Percentiles rank a stretch among this genome's conserved stretches.
These are phyloP conservation scores for Withania somnifera DNA, from an alignment of 305 asterid genomes.

Conservation along the genomic window DNA sequence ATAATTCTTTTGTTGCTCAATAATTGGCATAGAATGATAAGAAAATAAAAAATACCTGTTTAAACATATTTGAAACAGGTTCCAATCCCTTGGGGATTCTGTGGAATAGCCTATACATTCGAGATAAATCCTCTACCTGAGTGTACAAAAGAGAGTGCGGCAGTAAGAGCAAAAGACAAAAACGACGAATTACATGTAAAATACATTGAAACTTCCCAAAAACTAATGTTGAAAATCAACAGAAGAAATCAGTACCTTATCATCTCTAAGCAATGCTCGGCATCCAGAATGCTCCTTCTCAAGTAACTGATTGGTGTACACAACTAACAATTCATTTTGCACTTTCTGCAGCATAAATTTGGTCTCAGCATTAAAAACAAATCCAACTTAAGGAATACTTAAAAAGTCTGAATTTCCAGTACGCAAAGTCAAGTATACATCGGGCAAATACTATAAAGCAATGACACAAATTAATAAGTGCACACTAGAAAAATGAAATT, in stretches of 20 bases:
- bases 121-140: slow-evolving; percentile 43
- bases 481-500: not conserved
- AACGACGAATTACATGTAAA: not conserved
- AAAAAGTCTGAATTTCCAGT: not conserved
- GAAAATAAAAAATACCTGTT: slow-evolving; percentile 22
- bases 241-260: slow-evolving; percentile 25
- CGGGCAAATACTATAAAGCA: not conserved
- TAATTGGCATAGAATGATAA: not conserved
- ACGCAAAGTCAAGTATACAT: not conserved
- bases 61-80: slow-evolving; percentile 26
- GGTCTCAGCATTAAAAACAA: not conserved
- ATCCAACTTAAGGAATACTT: not conserved
- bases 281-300: slow-evolving; percentile 48
- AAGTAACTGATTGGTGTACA: slow-evolving; percentile 24
- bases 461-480: not conserved
- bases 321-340: slow-evolving; percentile 26
- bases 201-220: not conserved
- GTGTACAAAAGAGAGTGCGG: not conserved
- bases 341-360: slow-evolving; percentile 23
- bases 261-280: slow-evolving; percentile 35
- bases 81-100: slow-evolving; percentile 29
- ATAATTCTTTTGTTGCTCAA: not conserved
- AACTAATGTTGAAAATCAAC: not conserved
- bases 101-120: slow-evolving; percentile 41
- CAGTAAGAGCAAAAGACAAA: not conserved